These are phyloP conservation scores for Thraustotheca clavata DNA, from an alignment of 352 stramenopile genomes.

Conservation along the genomic window DNA sequence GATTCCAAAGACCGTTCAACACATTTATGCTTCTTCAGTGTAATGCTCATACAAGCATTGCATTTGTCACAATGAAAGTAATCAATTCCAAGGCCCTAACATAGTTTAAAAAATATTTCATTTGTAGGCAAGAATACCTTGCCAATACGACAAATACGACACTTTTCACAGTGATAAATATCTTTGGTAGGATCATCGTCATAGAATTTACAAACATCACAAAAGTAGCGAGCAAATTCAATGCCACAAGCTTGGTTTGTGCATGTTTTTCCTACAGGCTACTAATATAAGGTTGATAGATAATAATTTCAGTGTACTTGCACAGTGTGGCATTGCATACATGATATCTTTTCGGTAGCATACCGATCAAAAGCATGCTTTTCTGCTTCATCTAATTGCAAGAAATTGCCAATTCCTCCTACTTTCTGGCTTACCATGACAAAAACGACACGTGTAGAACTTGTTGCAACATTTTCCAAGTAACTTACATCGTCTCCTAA, in stretches of 20 bases:
- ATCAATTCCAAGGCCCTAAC: slow-evolving; percentile 89
- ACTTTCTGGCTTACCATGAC: slow-evolving; percentile 57
- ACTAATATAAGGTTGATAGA: slow-evolving; percentile 28
- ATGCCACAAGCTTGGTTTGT: slow-evolving; percentile 51
- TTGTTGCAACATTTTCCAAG: slow-evolving; percentile 80
- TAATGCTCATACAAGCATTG: slow-evolving; percentile 95
- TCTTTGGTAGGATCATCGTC: slow-evolving; percentile 88
- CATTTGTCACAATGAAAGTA: slow-evolving; percentile 98
- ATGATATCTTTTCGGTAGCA: slow-evolving; percentile 90
- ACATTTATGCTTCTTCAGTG: slow-evolving; percentile 87
- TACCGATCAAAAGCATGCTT: slow-evolving; percentile 92
- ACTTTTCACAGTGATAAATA: slow-evolving; percentile 98
- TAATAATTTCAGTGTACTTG: slow-evolving; percentile 40
- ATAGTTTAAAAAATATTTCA: background rate
- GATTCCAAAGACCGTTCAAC: slow-evolving; percentile 92
- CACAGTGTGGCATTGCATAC: slow-evolving; percentile 85
- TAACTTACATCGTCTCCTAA: slow-evolving; percentile 70
- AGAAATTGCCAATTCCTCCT: background rate
- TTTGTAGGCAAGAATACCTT: slow-evolving; percentile 31
- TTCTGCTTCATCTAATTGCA: slow-evolving; percentile 43
- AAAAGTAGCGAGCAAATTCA: slow-evolving; percentile 91
- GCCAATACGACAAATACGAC: slow-evolving; percentile 94
- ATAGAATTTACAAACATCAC: slow-evolving; percentile 93
- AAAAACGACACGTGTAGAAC: slow-evolving; percentile 87
- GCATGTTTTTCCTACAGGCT: slow-evolving; percentile 60